Base-by-base conservation (phyloP, 139 green algal species). In the Picochlorum sp. region DNA sequence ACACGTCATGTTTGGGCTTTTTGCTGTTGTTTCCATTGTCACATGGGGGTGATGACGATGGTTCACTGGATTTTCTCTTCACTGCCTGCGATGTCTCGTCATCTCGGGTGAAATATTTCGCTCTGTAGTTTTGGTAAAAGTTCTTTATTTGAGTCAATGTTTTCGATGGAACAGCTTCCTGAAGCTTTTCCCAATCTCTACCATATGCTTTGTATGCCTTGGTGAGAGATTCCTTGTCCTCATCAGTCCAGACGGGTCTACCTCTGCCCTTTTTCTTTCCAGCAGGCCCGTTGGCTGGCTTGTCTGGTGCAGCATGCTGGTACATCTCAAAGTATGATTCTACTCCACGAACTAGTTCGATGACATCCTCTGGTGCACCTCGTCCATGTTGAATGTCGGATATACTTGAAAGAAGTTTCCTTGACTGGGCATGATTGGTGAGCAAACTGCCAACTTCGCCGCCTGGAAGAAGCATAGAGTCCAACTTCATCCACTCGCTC, bases 61-160 rank as follows among this genome's bases (percentile, higher is more conserved):
- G 28, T 30, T 30, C 28, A 0, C 28, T 30, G 28, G 34, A 9
- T 41, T 41, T 41, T 41, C 34, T 41, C 8, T 41, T 41, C 34
- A 41, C 34, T 41, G 34, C 34, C 34, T 41, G 8, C 8, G 34
- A 41, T 41, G 34, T 41, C 8, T 41, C 34, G 34, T 41, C 34
- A 13, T 41, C 34, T 41, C 8, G 34, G 34, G 34, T 41, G 34
- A 62, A 41, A 41, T 41, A 51, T 65, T 65, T 65, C 3, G 23
- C 21, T 54, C 21, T 16, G 71, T 89, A 89, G 69, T 89, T 92
- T 69, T 87, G 79, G 62, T 86, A 91, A 72, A 79, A 93, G 49
- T 80, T 89, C 58, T 88, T 89, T 60, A 91, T 79, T 69, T 92
- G 86, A 18, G 55, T 67, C 20, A 66, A 44, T 10, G 80, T 77